Evolutionary conservation across 805 yeast species (phyloP).

Genomic region (Jamesozyma gamospora): DNA sequence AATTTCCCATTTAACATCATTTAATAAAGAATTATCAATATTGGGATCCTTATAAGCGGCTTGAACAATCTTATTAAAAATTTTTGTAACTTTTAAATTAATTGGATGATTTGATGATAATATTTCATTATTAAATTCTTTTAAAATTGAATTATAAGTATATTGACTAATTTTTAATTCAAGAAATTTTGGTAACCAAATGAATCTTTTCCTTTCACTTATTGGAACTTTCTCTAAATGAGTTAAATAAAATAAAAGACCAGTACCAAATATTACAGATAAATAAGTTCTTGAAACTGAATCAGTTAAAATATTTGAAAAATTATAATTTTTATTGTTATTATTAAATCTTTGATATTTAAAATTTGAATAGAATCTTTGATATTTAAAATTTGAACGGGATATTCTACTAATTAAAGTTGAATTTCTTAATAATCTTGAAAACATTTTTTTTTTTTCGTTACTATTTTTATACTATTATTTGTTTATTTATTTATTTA

Average conservation of each 20-base stretch:
- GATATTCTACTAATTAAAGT: too few relatives aligned
- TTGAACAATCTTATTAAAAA: constrained; percentile 56
- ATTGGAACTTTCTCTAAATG: constrained; percentile 74
- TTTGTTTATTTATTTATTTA: too few relatives aligned
- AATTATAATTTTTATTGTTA: constrained; percentile 7
- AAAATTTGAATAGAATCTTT: constrained; percentile 1
- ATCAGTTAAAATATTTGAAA: constrained; percentile 14
- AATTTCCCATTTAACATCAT: constrained; percentile 54
- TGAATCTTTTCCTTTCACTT: constrained; percentile 59
- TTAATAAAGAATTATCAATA: constrained; percentile 25
- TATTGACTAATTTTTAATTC: constrained; percentile 55
- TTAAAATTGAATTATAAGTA: constrained; percentile 51
- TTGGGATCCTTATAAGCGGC: constrained; percentile 40
- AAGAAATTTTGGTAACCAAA: constrained; percentile 58
- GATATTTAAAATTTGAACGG: too few relatives aligned
- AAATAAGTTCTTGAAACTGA: constrained; percentile 26
- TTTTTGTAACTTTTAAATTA: constrained; percentile 41
- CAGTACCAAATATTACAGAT: constrained; percentile 28
- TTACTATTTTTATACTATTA: too few relatives aligned
- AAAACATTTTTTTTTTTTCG: too few relatives aligned
- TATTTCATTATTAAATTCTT: constrained; percentile 41
- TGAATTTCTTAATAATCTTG: too few relatives aligned
- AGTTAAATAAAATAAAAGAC: constrained; percentile 35
- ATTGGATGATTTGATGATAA: constrained; percentile 58
- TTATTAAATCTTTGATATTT: constrained; percentile 14